Evolutionary conservation across 257 asterid genomes (phyloP).

Genomic region (Jasminum sambac): DNA sequence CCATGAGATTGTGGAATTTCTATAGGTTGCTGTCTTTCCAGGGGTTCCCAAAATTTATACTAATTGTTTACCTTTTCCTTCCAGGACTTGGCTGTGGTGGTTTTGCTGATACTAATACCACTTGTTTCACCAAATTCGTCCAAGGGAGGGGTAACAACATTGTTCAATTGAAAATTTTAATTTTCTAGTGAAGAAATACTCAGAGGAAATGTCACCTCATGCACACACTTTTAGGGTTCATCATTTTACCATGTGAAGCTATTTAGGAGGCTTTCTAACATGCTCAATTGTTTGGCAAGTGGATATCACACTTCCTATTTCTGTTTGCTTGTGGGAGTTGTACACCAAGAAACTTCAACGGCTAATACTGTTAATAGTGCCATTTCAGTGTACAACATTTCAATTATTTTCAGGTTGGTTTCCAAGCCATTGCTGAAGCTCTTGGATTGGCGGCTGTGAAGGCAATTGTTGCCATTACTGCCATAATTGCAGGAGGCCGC

Average conservation of each 20-base stretch:
- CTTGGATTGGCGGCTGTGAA: slow-evolving; percentile 99
- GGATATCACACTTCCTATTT: slow-evolving; percentile 14
- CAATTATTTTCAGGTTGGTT: slow-evolving; percentile 68
- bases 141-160: slow-evolving; percentile 89
- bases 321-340: slow-evolving; percentile 15
- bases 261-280: slow-evolving; percentile 19
- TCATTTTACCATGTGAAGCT: slow-evolving; percentile 17
- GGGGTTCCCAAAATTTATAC: slow-evolving; percentile 22
- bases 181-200: not conserved
- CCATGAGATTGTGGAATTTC: not conserved
- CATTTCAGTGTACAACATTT: slow-evolving; percentile 13
- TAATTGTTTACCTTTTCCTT: slow-evolving; percentile 1
- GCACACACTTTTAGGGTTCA: slow-evolving; percentile 11
- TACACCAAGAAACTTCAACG: slow-evolving; percentile 11
- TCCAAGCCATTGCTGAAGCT: slow-evolving; percentile 97
- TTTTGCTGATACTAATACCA: slow-evolving; percentile 96
- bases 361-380: slow-evolving; percentile 22
- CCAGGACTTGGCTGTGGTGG: slow-evolving; percentile 99
- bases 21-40: slow-evolving; percentile 3
- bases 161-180: slow-evolving; percentile 7
- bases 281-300: slow-evolving; percentile 19
- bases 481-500: slow-evolving; percentile 97
- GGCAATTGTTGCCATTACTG: slow-evolving; percentile 95
- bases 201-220: slow-evolving; percentile 15
- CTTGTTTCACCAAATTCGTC: slow-evolving; percentile 96